Percentiles rank a stretch among this genome's conserved stretches.
phyloP scores from a whole-genome alignment of 1,284 basidiomycete species.

The Puccinia coronata region DNA sequence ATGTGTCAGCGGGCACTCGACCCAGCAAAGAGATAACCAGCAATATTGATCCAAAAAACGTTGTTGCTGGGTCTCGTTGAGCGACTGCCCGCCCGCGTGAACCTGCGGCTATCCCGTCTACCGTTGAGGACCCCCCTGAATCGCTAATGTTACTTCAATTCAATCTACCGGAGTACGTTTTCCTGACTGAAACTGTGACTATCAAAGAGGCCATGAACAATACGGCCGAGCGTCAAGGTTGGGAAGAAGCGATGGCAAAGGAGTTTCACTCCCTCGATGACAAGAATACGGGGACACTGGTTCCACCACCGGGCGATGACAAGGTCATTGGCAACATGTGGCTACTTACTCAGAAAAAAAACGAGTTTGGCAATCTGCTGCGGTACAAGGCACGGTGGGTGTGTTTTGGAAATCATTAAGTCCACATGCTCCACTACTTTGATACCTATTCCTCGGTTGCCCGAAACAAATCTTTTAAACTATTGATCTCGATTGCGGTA shows the following conservation, averaged over 20 bases:
- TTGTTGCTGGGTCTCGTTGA: background rate
- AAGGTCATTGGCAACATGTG: slow-evolving; percentile 35
- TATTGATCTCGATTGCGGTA: no score
- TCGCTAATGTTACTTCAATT: no score
- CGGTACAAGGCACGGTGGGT: slow-evolving; percentile 35
- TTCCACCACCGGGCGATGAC: background rate
- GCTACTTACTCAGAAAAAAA: background rate
- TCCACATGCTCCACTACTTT: background rate
- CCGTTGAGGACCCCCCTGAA: background rate
- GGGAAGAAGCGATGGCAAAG: background rate
- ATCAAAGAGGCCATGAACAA: no score
- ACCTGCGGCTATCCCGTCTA: no score
- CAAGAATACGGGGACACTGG: slow-evolving; percentile 1
- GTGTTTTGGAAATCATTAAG: slow-evolving; percentile 24
- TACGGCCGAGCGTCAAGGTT: background rate
- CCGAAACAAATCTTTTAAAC: no score
- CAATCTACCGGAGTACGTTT: no score
- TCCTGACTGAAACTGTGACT: no score
- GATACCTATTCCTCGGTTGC: no score
- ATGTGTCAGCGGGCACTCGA: background rate
- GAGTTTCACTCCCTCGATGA: background rate
- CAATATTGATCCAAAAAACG: background rate
- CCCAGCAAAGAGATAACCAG: background rate
- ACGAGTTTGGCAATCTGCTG: background rate
- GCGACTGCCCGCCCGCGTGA: no score